These are phyloP conservation scores for Penicillium sp. DNA, from an alignment of 2,329 filamentous ascomycete species.

Conservation along the genomic window DNA sequence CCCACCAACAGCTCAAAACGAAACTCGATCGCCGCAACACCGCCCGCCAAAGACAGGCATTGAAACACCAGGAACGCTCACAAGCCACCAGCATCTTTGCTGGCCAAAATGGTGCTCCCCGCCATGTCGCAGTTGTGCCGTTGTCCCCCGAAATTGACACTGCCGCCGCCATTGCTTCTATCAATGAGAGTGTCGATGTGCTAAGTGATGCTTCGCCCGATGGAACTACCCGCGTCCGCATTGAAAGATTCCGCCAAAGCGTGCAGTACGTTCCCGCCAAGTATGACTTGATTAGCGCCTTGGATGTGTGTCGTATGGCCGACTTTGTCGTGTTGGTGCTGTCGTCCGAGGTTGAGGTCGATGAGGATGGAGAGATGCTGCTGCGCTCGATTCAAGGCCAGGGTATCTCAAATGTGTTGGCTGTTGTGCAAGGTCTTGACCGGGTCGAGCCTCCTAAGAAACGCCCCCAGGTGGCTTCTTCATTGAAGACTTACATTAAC, in stretches of 20 bases:
- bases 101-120: constrained; percentile 82
- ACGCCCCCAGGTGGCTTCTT: constrained; percentile 70
- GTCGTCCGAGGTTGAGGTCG: constrained; percentile 73
- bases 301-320: constrained; percentile 83
- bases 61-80: constrained; percentile 79
- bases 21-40: constrained; percentile 95
- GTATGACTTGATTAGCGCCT: constrained; percentile 69
- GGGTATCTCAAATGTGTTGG: constrained; percentile 89
- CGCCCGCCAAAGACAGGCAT: constrained; percentile 81
- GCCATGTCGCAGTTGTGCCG: constrained; percentile 84
- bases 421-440: constrained; percentile 76
- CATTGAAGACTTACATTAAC: constrained; percentile 86
- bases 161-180: constrained; percentile 62
- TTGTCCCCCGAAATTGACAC: constrained; percentile 72
- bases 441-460: constrained; percentile 77
- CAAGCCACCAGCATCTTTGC: constrained; percentile 77
- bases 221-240: constrained; percentile 61
- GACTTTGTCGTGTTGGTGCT: constrained; percentile 89
- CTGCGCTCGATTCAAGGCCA: constrained; percentile 87
- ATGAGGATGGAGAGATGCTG: constrained; percentile 79
- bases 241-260: constrained; percentile 94
- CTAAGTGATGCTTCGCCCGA: constrained; percentile 62
- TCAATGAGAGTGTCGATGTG: constrained; percentile 80
- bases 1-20: constrained; percentile 94
- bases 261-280: constrained; percentile 77